Conservation (phyloP, 2,329 filamentous ascomycete genomes). For the Aspergillus sp. region DNA sequence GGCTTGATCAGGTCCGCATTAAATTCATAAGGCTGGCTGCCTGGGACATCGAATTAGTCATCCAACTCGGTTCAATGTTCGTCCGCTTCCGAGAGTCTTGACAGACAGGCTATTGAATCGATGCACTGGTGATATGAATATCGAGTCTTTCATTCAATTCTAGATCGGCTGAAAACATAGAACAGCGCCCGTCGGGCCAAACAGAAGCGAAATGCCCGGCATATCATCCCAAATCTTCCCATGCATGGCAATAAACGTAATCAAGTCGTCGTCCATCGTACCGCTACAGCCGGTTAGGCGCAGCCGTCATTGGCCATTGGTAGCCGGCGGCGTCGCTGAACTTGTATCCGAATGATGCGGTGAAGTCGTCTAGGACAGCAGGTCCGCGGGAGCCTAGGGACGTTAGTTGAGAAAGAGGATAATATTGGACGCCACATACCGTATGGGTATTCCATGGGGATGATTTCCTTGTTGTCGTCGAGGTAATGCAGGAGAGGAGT, state of each 20-base stretch:
- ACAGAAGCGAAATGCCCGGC: constrained; percentile 2
- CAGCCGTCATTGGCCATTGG: constrained; percentile 78
- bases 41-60: too few relatives aligned
- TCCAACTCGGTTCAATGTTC: too few relatives aligned
- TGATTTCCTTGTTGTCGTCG: constrained; percentile 98
- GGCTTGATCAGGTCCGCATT: too few relatives aligned
- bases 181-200: too few relatives aligned
- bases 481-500: constrained; percentile 95
- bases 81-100: too few relatives aligned
- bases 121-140: too few relatives aligned
- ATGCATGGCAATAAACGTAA: constrained; percentile 9
- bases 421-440: constrained; percentile 56
- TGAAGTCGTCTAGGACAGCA: constrained; percentile 94
- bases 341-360: constrained; percentile 95
- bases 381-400: constrained; percentile 81
- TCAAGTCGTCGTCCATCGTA: constrained; percentile 7
- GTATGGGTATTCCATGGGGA: constrained; percentile 99
- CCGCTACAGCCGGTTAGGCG: constrained; percentile 69
- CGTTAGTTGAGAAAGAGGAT: background rate
- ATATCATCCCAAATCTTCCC: constrained; percentile 1
- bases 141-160: constrained; percentile 12
- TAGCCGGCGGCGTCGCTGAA: constrained; percentile 95
- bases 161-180: constrained; percentile 8
- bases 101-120: too few relatives aligned
- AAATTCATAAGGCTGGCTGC: too few relatives aligned